phyloP scores from a whole-genome alignment of 306 rosid species.

The Lablab purpureus region DNA sequence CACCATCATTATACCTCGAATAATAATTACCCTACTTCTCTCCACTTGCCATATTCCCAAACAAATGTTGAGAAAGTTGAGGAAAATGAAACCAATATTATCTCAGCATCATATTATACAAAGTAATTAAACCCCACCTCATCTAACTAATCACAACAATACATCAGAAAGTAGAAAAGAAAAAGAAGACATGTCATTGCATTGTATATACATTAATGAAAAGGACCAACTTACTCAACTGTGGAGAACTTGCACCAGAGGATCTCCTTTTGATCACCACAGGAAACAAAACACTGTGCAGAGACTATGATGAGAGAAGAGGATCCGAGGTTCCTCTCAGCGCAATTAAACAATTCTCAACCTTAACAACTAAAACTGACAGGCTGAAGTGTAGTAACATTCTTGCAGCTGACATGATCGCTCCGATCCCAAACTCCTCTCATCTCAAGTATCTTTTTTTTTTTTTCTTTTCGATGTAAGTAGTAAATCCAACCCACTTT shows the following conservation, averaged over 20 bases:
- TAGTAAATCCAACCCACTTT: conserved; percentile 40
- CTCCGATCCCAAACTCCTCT: conserved; percentile 92
- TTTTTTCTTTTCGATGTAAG: conserved; percentile 35
- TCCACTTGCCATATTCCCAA: not conserved
- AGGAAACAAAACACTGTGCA: conserved; percentile 15
- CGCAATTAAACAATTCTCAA: conserved; percentile 68
- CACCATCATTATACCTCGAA: conserved; percentile 31
- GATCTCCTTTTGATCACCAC: conserved; percentile 34
- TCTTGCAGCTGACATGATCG: conserved; percentile 99
- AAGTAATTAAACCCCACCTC: conserved; percentile 48
- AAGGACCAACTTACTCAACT: conserved; percentile 59
- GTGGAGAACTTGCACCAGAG: conserved; percentile 52
- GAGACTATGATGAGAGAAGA: conserved; percentile 57
- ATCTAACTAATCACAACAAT: conserved; percentile 47
- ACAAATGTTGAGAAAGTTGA: conserved; percentile 41
- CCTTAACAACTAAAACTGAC: conserved; percentile 71
- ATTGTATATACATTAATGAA: conserved; percentile 49
- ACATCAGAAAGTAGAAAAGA: conserved; percentile 41
- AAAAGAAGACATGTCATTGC: conserved; percentile 52
- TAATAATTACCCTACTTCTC: not conserved
- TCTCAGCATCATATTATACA: conserved; percentile 51
- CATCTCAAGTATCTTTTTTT: conserved; percentile 38
- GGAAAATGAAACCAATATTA: conserved; percentile 50
- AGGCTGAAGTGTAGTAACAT: conserved; percentile 52
- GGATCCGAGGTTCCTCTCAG: conserved; percentile 99